Evolutionary conservation across 148 eudicot genomes (phyloP), one percentile per base, ranked within the genome.

Genomic region (Rheum nobile): DNA sequence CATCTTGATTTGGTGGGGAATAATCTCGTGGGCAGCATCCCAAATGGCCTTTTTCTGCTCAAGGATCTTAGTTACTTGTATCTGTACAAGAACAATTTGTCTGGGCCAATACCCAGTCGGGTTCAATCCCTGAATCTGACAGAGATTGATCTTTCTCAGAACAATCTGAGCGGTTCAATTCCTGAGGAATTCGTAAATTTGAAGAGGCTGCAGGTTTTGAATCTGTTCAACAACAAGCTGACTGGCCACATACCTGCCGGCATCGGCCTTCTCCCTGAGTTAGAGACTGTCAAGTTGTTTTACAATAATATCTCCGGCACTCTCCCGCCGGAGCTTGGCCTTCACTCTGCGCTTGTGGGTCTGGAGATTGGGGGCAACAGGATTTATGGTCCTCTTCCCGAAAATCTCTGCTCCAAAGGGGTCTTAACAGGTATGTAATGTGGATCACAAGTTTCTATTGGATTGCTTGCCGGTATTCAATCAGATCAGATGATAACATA

Each of bases 301-400:
- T 35, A 8, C n/a, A 91, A 91, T 61, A 79, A 75, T 4, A 67
- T 91, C n/a, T 79, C 78, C 1, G 97, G 97, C 0, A 41, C 68
- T 4, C 71, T 91, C n/a, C 97, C 97, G 1, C 79, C 85, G 0
- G 89, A 86, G 8, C 8, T 91, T 1, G 97, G 97, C 44, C 76
- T 80, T 14, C 82, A 88, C 76, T 91, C 95, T 28, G 85, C 75
- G 16, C 89, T 91, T 3, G 82, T 77, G 39, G 72, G 73, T 0
- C 83, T 91, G 8, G 88, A 91, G 79, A 82, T 91, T 43, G 35
- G 80, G 1, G 34, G 74, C 13, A 91, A 91, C 31, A 73, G 76
- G 10, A 84, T 91, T 72, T 85, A 89, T 1, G 95, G 95, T 21
- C 83, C 43, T 24, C 67, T 91, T 57, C 95, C 95, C 3, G 77